These are phyloP conservation scores for Cylindrodendrum hubeiense DNA, from an alignment of 2,329 filamentous ascomycete species.

Conservation along the genomic window DNA sequence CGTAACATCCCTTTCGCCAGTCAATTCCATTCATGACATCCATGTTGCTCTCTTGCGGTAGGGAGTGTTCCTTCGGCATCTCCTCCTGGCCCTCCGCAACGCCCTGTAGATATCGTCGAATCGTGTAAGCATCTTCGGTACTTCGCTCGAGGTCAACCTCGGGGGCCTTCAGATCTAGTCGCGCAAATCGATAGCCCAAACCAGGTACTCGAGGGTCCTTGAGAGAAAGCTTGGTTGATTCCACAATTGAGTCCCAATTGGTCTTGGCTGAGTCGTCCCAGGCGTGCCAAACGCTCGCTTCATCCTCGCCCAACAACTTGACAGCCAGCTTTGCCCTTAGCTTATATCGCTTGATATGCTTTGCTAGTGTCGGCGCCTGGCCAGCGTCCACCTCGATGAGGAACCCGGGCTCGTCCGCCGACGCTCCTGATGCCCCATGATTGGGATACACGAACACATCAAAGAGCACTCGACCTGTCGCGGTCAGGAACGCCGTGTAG, in stretches of 20 bases:
- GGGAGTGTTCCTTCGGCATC: constrained; percentile 75
- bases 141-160: constrained; percentile 59
- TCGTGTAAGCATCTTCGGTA: constrained; percentile 73
- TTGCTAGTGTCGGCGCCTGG: constrained; percentile 71
- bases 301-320: constrained; percentile 72
- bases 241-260: constrained; percentile 37
- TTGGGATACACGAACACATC: constrained; percentile 91
- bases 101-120: constrained; percentile 83
- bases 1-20: constrained; percentile 96
- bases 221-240: constrained; percentile 51
- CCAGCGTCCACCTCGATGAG: constrained; percentile 85
- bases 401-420: constrained; percentile 55
- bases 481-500: constrained; percentile 89
- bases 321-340: constrained; percentile 83
- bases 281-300: constrained; percentile 77
- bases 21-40: constrained; percentile 89
- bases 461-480: constrained; percentile 84
- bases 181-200: constrained; percentile 65
- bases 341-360: constrained; percentile 87
- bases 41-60: constrained; percentile 91
- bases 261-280: constrained; percentile 70
- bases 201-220: constrained; percentile 67
- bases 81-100: constrained; percentile 89
- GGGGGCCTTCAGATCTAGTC: constrained; percentile 46
- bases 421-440: constrained; percentile 43